Evolutionary conservation across 2,329 filamentous ascomycete genomes (phyloP), one percentile per base, ranked within the genome.

Genomic region (Trichoderma citrinoviride): DNA sequence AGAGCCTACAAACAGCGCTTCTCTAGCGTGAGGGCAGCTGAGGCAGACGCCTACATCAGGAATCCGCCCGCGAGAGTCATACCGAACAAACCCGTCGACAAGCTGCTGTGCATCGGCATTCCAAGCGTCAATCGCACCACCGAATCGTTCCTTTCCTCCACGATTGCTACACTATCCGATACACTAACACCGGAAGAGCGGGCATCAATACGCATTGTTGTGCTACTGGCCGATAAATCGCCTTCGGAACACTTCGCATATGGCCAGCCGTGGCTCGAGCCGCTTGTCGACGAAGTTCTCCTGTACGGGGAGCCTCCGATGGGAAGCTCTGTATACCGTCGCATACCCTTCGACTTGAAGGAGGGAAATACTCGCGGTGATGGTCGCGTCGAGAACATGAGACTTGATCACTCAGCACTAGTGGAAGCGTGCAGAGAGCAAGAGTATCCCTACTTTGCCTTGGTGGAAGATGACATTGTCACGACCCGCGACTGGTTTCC

Each of bases 381-480:
- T 8, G 70, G 70, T 2, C 71, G 74, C 17, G 70, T 72, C 41
- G 74, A 77, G 68, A 75, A 75, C 29, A 75, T 76, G 55, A 73
- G 74, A 0, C 67, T 75, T 7, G 75, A 77, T 55, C 73, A 77
- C 61, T 76, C 75, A 0, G 68, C 73, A 1, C 70, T 77, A 5
- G 70, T 77, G 53, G 74, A 77, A 65, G 54, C 71, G 1, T 78
- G 77, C 37, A 69, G 71, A 23, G 37, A 67, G 47, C 69, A 69
- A 23, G 70, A 71, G 0, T 67, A 74, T 4, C 70, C 69, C 1
- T 78, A 76, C 61, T 76, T 78, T 64, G 75, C 74, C 5, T 71
- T 78, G 6, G 70, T 78, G 43, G 76, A 78, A 61, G 77, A 78
- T 66, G 77, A 78, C 49, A 68, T 77, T 21, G 71, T 78, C 19